Evolutionary conservation across 2,329 filamentous ascomycete species (phyloP), one percentile per base, ranked within the genome.

Genomic region (Hawksworthiomyces lignivorus): DNA sequence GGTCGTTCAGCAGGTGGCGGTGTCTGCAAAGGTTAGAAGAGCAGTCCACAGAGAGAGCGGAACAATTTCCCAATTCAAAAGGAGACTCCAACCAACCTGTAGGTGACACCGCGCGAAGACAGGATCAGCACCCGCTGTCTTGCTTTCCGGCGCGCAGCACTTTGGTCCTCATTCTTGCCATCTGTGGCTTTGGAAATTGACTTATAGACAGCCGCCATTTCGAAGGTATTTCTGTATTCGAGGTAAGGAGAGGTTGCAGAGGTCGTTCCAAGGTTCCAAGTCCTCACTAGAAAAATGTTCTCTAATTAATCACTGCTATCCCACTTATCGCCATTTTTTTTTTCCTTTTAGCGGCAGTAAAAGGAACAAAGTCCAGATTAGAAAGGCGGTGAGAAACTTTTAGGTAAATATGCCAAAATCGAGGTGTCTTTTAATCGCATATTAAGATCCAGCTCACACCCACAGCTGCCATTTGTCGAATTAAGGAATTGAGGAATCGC

Each of bases 91-190:
- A 33, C 44, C 47, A 67, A 88, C 83, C 84, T 77, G 64, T 86
- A 88, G 26, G 90, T 95, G 40, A 97, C 87, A 50, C 92, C 92
- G 68, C 92, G 75, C 19, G 89, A 96, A 20, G 87, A 92, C 54
- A 98, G 73, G 56, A 97, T 89, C 50, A 98, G 71, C 39, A 97
- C 85, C 55, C 88, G 72, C 63, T 82, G 80, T 67, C 77, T 82
- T 59, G 80, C 83, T 64, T 73, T 83, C 59, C 65, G 39, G 12
- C 62, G 64, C 24, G 60, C 36, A 14, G 45, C 48, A 24, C 48
- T 51, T 24, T 34, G 38, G 18, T 52, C 62, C 52, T 77, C 71
- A 38, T 64, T 57, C 52, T 75, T 73, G 46, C 64, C 63, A 41
- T 63, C n/a, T n/a, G n/a, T 67, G 42, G 65, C 62, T 62, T 83